Percentiles rank a stretch among this genome's conserved stretches.
Conservation (phyloP, 202 grass and related monocot species). For the Hordeum pubiflorum region DNA sequence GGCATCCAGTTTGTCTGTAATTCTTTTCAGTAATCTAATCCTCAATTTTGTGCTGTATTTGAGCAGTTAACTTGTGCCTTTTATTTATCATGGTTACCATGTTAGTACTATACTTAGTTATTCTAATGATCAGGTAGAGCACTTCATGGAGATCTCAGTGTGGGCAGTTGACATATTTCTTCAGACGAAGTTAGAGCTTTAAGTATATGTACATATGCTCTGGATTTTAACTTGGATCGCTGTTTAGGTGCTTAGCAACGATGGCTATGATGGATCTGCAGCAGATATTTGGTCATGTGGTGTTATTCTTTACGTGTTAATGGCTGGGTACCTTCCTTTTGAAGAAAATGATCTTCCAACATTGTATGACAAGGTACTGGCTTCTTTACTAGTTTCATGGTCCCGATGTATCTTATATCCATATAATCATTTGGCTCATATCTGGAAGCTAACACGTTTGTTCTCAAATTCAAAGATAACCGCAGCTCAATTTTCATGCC, state of each 20-base stretch:
- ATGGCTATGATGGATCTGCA: constrained; percentile 85
- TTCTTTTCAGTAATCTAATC: not conserved
- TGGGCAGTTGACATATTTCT: not conserved
- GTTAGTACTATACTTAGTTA: not conserved
- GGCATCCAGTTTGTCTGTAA: not conserved
- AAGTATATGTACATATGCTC: not conserved
- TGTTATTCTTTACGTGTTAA: constrained; percentile 95
- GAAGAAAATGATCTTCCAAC: constrained; percentile 68
- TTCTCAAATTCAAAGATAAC: constrained; percentile 60
- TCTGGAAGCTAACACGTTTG: constrained; percentile 22
- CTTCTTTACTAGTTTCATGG: constrained; percentile 6
- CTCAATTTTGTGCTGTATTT: not conserved
- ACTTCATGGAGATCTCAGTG: not conserved
- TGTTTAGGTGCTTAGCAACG: constrained; percentile 63
- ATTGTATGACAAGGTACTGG: constrained; percentile 70
- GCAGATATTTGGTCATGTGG: constrained; percentile 97
- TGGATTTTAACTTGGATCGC: not conserved
- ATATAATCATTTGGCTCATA: not conserved
- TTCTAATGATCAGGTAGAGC: not conserved
- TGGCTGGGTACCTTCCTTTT: constrained; percentile 96
- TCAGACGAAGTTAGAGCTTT: not conserved
- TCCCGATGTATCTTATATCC: not conserved
- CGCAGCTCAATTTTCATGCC: constrained; percentile 71
- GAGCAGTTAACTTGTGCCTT: not conserved
- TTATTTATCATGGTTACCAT: not conserved